Evolutionary conservation across 345 rosid genomes (phyloP).

Genomic region (Odontarrhena argentea): DNA sequence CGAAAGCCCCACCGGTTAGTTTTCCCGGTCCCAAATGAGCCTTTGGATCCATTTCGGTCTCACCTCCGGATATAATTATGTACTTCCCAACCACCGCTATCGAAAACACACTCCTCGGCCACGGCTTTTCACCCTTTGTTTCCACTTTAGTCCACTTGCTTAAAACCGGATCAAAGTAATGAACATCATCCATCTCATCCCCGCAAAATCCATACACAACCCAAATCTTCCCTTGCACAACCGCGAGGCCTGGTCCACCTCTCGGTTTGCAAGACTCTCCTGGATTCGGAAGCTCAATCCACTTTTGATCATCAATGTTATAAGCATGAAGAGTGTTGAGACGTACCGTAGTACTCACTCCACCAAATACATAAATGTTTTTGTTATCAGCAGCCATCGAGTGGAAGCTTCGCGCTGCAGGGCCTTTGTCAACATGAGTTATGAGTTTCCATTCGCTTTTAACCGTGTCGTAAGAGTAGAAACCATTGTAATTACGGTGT

Average conservation of each 20-base stretch:
- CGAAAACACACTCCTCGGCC: conserved; percentile 27
- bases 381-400: conserved; percentile 27
- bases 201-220: conserved; percentile 27
- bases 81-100: conserved; percentile 15
- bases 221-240: conserved; percentile 29
- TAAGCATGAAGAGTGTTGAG: conserved; percentile 21
- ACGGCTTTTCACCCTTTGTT: conserved; percentile 27
- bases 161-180: conserved; percentile 9
- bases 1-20: conserved; percentile 4
- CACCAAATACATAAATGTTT: conserved; percentile 28
- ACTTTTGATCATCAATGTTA: not conserved
- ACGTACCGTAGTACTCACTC: conserved; percentile 11
- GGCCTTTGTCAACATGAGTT: conserved; percentile 27
- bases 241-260: conserved; percentile 18
- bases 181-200: conserved; percentile 27
- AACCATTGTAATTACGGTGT: conserved; percentile 27
- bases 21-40: conserved; percentile 31
- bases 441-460: conserved; percentile 36
- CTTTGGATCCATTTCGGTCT: conserved; percentile 13
- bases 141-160: conserved; percentile 24
- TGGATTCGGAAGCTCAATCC: conserved; percentile 16
- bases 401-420: conserved; percentile 33
- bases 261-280: conserved; percentile 26
- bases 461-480: conserved; percentile 36
- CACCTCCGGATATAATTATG: conserved; percentile 29